Evolutionary conservation across 2,329 filamentous ascomycete genomes (phyloP), one percentile per base, ranked within the genome.

Genomic region (Rhexocercosporidium sp.): DNA sequence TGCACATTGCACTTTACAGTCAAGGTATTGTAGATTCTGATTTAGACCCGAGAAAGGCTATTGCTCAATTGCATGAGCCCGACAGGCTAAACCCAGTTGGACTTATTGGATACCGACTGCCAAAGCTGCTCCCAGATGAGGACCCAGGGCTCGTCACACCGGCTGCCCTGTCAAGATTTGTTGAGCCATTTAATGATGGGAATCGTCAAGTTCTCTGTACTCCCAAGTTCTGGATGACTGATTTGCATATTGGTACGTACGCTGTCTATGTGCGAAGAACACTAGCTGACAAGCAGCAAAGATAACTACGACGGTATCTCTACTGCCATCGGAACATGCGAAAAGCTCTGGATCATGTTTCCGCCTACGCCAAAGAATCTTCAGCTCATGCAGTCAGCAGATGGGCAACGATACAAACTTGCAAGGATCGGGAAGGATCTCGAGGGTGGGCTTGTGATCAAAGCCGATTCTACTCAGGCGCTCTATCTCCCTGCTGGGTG

Each of bases 311-410:
- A 70, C 8, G 62, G 64, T 14, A 8, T 69, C 39, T 65, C 66
- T 3, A 31, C 57, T 6, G 46, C 65, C 16, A 34, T 69, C 22
- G 69, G 66, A 29, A 11, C 29, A n/a, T 61, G 53, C 8, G 57
- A 53, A 7, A 69, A 70, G 34, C 34, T 37, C 12, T 37, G 2
- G 34, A 3, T 37, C 12, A 37, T 37, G 34, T 70, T 69, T 41
- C 66, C 66, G 31, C 66, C 64, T 7, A 70, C 69, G 9, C 11
- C 20, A 3, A 47, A 65, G 14, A 70, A 70, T 37, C 65, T 70
- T n/a, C 18, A 37, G 14, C 31, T 61, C 20, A 56, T 69, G 46
- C 14, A 53, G 14, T 27, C 46, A 12, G 54, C 49, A 18, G 64
- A 67, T 11, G 59, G 64, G 3, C 53, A 61, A 18, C 61, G 49